These are phyloP conservation scores for Colletotrichum sp. DNA, from an alignment of 2,329 filamentous ascomycete genomes.

Conservation along the genomic window DNA sequence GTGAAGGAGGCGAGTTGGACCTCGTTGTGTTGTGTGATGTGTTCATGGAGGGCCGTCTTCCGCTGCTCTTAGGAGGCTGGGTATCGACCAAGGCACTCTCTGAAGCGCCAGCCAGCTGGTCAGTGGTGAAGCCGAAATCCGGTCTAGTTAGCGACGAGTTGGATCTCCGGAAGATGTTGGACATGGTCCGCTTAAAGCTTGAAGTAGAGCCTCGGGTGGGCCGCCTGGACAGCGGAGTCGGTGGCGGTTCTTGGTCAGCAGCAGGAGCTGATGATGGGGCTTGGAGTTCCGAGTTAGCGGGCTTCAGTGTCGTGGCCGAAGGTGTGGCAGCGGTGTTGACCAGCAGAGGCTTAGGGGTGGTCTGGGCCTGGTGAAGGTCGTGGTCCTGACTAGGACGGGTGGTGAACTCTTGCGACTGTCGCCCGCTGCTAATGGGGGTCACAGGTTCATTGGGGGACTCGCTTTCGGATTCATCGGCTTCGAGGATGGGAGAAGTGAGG, in stretches of 20 bases:
- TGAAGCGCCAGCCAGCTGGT: slow-evolving; percentile 24
- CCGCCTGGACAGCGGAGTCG: slow-evolving; percentile 39
- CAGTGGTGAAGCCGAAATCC: slow-evolving; percentile 20
- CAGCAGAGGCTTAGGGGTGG: slow-evolving; percentile 13
- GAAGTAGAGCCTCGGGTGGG: slow-evolving; percentile 47
- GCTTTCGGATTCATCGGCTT: slow-evolving; percentile 65
- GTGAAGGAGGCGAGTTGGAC: slow-evolving; percentile 57
- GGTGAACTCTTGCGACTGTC: slow-evolving; percentile 59
- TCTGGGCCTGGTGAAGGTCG: slow-evolving; percentile 26
- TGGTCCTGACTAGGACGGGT: slow-evolving; percentile 45
- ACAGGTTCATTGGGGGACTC: slow-evolving; percentile 65
- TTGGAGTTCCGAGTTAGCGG: neutral
- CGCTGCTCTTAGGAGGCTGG: slow-evolving; percentile 1
- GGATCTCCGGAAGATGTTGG: slow-evolving; percentile 51
- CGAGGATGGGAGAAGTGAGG: slow-evolving; percentile 56
- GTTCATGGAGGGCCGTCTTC: slow-evolving; percentile 45
- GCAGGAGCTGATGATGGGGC: neutral
- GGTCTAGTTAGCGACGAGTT: slow-evolving; percentile 37
- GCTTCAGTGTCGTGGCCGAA: neutral
- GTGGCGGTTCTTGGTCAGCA: slow-evolving; percentile 29
- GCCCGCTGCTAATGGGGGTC: slow-evolving; percentile 63
- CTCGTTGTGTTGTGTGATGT: slow-evolving; percentile 50
- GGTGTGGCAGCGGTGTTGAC: slow-evolving; percentile 15
- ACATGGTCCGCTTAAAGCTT: slow-evolving; percentile 55
- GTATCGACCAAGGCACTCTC: slow-evolving; percentile 23